A percentile compares a stretch with the other conserved stretches of the same genome.
phyloP scores from a whole-genome alignment of 176 grass and related monocot species.

The Triticum aestivum region DNA sequence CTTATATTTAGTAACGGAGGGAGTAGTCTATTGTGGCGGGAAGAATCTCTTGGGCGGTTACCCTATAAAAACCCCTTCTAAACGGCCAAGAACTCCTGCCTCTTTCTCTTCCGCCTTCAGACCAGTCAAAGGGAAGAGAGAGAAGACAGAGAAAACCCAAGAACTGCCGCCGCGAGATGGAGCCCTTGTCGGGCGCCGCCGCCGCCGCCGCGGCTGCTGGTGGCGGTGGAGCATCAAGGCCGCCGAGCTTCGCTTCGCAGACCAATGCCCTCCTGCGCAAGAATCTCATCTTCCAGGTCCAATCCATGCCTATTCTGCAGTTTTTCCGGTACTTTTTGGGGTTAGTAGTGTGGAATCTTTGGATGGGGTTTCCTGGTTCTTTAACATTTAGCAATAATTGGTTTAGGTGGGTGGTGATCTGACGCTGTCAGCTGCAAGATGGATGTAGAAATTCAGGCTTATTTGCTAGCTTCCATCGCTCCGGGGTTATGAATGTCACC shows the following conservation, averaged over 20 bases:
- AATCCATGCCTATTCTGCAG: not conserved
- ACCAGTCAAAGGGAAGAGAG: not conserved
- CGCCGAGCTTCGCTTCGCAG: slow-evolving; percentile 49
- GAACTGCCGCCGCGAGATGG: slow-evolving; percentile 31
- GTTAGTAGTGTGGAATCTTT: not conserved
- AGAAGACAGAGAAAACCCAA: not conserved
- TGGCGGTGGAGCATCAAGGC: not conserved
- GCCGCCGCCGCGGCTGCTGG: not conserved
- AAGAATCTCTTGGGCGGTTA: not conserved
- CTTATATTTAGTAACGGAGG: no score
- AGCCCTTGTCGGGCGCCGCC: not conserved
- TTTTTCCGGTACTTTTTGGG: not conserved
- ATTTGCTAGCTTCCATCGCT: not conserved
- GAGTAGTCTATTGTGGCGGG: slow-evolving; percentile 4
- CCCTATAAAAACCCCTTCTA: slow-evolving; percentile 9
- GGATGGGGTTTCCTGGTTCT: not conserved
- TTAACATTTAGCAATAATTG: not conserved
- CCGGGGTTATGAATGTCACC: not conserved
- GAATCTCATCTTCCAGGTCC: slow-evolving; percentile 65
- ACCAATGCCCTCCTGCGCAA: slow-evolving; percentile 68
- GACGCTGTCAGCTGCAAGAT: not conserved
- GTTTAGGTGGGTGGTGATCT: not conserved
- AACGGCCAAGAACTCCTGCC: slow-evolving; percentile 7
- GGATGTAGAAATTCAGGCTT: not conserved
- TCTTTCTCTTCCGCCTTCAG: not conserved